These are phyloP conservation scores for Ophiocordyceps camponoti-floridani DNA, from an alignment of 2,329 filamentous ascomycete species.

Conservation along the genomic window DNA sequence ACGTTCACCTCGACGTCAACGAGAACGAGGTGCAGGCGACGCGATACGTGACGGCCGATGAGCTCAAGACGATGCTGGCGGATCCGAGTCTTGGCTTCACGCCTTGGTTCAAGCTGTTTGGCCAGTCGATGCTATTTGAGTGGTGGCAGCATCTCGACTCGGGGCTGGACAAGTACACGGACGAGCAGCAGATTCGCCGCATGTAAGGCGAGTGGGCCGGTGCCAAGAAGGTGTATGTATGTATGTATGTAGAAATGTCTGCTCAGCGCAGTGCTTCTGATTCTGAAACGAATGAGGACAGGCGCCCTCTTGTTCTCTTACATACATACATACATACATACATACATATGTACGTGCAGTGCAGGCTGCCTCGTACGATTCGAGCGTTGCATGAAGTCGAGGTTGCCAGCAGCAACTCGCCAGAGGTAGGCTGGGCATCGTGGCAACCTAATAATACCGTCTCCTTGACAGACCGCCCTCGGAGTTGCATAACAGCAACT, in stretches of 20 bases:
- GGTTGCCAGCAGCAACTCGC: no score
- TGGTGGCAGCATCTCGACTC: slow-evolving; percentile 84
- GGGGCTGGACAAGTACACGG: slow-evolving; percentile 68
- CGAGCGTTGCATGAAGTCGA: no score
- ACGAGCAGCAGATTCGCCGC: slow-evolving; percentile 73
- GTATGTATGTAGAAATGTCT: no score
- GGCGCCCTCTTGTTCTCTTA: not conserved
- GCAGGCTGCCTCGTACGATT: no score
- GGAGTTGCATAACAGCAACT: not conserved
- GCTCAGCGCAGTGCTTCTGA: no score
- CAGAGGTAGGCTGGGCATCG: not conserved
- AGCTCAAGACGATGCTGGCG: slow-evolving; percentile 71
- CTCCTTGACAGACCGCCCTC: not conserved
- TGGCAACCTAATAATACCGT: not conserved
- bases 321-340: no score
- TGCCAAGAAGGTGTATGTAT: no score
- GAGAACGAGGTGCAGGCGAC: slow-evolving; percentile 78
- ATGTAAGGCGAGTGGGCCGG: slow-evolving; percentile 37
- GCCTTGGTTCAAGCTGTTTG: slow-evolving; percentile 98
- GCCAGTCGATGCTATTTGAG: slow-evolving; percentile 90
- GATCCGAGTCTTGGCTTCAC: slow-evolving; percentile 74
- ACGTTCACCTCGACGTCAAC: slow-evolving; percentile 69
- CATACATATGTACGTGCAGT: not conserved
- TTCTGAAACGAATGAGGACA: not conserved
- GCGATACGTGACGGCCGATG: slow-evolving; percentile 65